These are phyloP conservation scores for Phytophthora fragariaefolia DNA, from an alignment of 352 stramenopile species.

Conservation along the genomic window DNA sequence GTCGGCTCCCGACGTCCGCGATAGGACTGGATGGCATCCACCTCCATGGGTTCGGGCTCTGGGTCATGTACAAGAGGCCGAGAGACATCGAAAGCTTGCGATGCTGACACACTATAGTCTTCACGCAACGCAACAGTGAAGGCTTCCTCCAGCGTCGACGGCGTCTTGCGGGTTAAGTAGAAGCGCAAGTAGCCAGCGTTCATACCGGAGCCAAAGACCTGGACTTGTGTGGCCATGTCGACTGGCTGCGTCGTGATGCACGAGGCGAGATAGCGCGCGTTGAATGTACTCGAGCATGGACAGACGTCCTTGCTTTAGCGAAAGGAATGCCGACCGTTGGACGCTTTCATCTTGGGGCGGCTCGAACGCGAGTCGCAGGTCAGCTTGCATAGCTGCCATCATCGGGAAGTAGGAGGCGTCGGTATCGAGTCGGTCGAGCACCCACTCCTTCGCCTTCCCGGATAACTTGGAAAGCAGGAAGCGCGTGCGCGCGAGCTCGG, in stretches of 20 bases:
- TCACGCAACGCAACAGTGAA: conserved; percentile 20
- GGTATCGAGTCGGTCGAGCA: conserved; percentile 15
- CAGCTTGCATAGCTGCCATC: neutral
- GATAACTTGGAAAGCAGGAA: too few species aligned
- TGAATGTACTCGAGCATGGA: too few species aligned
- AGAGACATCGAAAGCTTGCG: conserved; percentile 14
- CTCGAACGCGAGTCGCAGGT: too few species aligned
- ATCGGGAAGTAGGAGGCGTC: conserved; percentile 17
- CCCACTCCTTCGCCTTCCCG: too few species aligned
- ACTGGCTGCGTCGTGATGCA: too few species aligned
- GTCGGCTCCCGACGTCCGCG: neutral
- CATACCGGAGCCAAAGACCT: conserved; percentile 27
- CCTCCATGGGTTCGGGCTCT: conserved; percentile 17
- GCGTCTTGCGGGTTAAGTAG: conserved; percentile 22
- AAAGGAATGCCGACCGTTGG: too few species aligned
- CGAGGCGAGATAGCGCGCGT: too few species aligned
- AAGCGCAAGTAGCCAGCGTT: conserved; percentile 26
- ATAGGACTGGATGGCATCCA: conserved; percentile 16
- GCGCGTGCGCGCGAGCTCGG: too few species aligned
- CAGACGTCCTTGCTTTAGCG: too few species aligned
- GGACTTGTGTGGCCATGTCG: too few species aligned
- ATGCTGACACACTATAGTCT: conserved; percentile 23
- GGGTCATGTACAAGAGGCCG: neutral
- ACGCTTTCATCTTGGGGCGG: too few species aligned
- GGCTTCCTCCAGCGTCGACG: conserved; percentile 15